phyloP scores from a whole-genome alignment of 208 protist genomes.

The Trypanosoma scelopori region DNA sequence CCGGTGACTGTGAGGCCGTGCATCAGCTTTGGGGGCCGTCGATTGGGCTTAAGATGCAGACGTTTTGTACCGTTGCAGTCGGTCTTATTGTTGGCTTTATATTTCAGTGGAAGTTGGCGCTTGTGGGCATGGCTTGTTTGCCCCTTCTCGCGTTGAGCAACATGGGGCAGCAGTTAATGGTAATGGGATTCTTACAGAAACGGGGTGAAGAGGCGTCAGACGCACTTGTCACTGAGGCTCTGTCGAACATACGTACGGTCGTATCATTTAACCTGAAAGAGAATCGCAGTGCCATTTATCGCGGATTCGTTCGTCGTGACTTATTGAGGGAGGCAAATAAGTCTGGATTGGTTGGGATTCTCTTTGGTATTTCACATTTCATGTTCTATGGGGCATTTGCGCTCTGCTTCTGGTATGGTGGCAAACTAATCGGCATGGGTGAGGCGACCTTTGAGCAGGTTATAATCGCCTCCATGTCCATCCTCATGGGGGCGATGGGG shows the following conservation, averaged over 20 bases:
- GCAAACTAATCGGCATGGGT: slow-evolving; percentile 61
- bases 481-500: slow-evolving; percentile 60
- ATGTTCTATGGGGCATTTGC: slow-evolving; percentile 54
- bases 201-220: slow-evolving; percentile 47
- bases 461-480: slow-evolving; percentile 41
- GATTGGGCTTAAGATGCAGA: slow-evolving; percentile 63
- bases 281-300: slow-evolving; percentile 34
- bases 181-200: slow-evolving; percentile 38
- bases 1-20: slow-evolving; percentile 77
- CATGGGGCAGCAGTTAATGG: slow-evolving; percentile 46
- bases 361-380: slow-evolving; percentile 64
- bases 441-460: slow-evolving; percentile 66
- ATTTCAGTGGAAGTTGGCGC: slow-evolving; percentile 77
- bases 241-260: slow-evolving; percentile 76
- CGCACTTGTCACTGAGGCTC: slow-evolving; percentile 62
- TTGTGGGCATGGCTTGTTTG: slow-evolving; percentile 55
- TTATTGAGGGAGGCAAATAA: slow-evolving; percentile 26
- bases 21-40: slow-evolving; percentile 74
- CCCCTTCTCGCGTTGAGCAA: slow-evolving; percentile 45
- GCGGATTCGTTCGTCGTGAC: slow-evolving; percentile 24
- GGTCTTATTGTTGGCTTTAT: slow-evolving; percentile 62
- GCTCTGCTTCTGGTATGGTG: slow-evolving; percentile 81
- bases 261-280: slow-evolving; percentile 71
- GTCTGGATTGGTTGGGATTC: slow-evolving; percentile 35
- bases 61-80: slow-evolving; percentile 36